These are phyloP conservation scores for Globisporangium takayamanum DNA, from an alignment of 352 stramenopile genomes.

Conservation along the genomic window DNA sequence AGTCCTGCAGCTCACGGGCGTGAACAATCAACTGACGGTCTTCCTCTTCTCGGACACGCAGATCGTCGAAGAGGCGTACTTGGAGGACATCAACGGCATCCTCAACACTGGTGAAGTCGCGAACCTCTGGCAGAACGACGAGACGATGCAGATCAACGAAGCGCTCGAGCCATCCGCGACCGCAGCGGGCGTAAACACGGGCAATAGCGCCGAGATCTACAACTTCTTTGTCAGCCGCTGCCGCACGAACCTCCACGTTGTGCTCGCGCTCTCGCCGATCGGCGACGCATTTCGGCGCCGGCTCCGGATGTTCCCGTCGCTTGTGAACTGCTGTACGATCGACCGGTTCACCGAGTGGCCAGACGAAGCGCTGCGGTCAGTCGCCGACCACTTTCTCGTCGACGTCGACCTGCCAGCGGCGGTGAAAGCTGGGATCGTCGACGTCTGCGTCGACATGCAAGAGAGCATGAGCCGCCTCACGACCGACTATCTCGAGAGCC, in stretches of 20 bases:
- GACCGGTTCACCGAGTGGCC: constrained; percentile 97
- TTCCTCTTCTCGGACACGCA: constrained; percentile 93
- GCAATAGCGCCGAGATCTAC: constrained; percentile 74
- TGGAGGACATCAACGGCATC: constrained; percentile 93
- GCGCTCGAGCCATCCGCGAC: constrained; percentile 57
- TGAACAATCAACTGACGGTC: constrained; percentile 84
- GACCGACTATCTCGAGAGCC: constrained; percentile 73
- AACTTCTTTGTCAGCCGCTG: constrained; percentile 90
- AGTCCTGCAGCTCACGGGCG: constrained; percentile 66
- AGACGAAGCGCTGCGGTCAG: constrained; percentile 88
- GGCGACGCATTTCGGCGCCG: constrained; percentile 90
- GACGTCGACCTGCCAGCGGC: constrained; percentile 76
- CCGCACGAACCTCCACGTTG: constrained; percentile 92
- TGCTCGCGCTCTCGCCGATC: constrained; percentile 91
- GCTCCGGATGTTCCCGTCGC: constrained; percentile 93
- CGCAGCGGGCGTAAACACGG: constrained; percentile 57
- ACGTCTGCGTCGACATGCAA: constrained; percentile 95
- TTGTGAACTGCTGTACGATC: constrained; percentile 96
- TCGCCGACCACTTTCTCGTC: constrained; percentile 90
- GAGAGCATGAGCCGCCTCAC: constrained; percentile 86
- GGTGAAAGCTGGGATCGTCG: constrained; percentile 85
- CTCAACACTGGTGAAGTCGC: constrained; percentile 92
- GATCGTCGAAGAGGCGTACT: constrained; percentile 89
- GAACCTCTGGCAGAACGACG: constrained; percentile 89
- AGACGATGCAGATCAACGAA: constrained; percentile 81